phyloP scores from a whole-genome alignment of 2,329 filamentous ascomycete genomes.

The Colletotrichum spaethianum region DNA sequence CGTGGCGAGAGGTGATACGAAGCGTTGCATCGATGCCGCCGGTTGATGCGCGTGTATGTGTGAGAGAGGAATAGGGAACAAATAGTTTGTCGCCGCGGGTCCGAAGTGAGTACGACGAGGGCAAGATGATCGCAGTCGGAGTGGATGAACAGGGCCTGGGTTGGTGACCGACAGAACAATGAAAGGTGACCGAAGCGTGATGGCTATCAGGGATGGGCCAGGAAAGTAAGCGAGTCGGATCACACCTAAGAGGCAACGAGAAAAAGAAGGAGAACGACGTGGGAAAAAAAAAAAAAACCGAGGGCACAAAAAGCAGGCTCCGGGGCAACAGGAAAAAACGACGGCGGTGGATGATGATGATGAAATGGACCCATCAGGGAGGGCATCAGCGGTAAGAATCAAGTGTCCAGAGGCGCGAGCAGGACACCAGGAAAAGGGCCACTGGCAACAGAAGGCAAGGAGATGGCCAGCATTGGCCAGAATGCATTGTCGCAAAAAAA shows the following conservation, averaged over 20 bases:
- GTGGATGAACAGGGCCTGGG: slow-evolving; percentile 29
- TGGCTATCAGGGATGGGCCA: slow-evolving; percentile 33
- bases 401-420: not conserved
- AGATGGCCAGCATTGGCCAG: slow-evolving; percentile 24
- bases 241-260: not conserved
- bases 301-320: slow-evolving; percentile 21
- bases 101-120: not conserved
- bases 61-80: not conserved
- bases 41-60: not conserved
- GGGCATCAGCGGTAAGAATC: not conserved
- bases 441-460: slow-evolving; percentile 6
- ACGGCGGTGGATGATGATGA: slow-evolving; percentile 23
- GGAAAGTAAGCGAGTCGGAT: slow-evolving; percentile 18
- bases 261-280: slow-evolving; percentile 8
- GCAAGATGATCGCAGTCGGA: not conserved
- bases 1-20: not conserved
- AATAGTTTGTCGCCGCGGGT: not conserved
- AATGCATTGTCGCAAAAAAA: slow-evolving; percentile 34
- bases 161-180: slow-evolving; percentile 8
- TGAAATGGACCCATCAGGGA: slow-evolving; percentile 36
- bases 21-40: not conserved
- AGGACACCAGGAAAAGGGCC: not conserved
- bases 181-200: slow-evolving; percentile 18
- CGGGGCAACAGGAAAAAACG: slow-evolving; percentile 13
- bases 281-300: slow-evolving; percentile 9